Evolutionary conservation across 495 filamentous ascomycete genomes (phyloP).

Genomic region (Glonium stellatum): DNA sequence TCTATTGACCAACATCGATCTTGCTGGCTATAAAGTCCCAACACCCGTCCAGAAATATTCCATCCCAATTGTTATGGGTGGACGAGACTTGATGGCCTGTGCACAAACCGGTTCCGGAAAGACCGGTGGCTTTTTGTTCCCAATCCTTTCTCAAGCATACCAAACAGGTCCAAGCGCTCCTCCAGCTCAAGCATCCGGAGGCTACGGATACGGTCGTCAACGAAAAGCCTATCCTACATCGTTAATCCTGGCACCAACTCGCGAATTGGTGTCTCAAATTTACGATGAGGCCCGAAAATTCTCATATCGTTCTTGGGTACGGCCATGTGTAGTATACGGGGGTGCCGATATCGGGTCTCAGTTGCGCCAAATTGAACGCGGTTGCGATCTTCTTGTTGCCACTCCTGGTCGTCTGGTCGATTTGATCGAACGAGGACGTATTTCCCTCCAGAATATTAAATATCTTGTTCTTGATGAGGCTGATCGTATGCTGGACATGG

Average conservation of each 20-base stretch:
- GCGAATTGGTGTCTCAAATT: conserved; percentile 97
- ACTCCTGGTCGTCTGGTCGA: conserved; percentile 96
- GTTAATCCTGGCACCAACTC: conserved; percentile 89
- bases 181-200: conserved; percentile 52
- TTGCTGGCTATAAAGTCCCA: conserved; percentile 87
- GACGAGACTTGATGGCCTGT: conserved; percentile 97
- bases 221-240: conserved; percentile 96
- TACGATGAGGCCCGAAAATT: conserved; percentile 98
- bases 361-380: conserved; percentile 93
- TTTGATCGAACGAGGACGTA: conserved; percentile 95
- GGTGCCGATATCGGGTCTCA: conserved; percentile 97
- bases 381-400: conserved; percentile 93
- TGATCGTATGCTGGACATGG: conserved; percentile 99
- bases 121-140: conserved; percentile 98
- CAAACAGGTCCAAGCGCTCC: conserved; percentile 70
- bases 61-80: conserved; percentile 92
- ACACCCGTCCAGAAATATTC: conserved; percentile 98
- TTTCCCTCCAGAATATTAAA: conserved; percentile 94
- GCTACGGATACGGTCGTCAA: conserved; percentile 65
- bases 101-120: conserved; percentile 99
- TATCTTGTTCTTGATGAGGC: conserved; percentile 98
- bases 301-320: conserved; percentile 96
- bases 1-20: conserved; percentile 79
- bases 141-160: conserved; percentile 93
- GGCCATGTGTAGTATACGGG: conserved; percentile 96